Evolutionary conservation across 1,284 basidiomycete species (phyloP).

Genomic region (Rhodotorula mucilaginosa): DNA sequence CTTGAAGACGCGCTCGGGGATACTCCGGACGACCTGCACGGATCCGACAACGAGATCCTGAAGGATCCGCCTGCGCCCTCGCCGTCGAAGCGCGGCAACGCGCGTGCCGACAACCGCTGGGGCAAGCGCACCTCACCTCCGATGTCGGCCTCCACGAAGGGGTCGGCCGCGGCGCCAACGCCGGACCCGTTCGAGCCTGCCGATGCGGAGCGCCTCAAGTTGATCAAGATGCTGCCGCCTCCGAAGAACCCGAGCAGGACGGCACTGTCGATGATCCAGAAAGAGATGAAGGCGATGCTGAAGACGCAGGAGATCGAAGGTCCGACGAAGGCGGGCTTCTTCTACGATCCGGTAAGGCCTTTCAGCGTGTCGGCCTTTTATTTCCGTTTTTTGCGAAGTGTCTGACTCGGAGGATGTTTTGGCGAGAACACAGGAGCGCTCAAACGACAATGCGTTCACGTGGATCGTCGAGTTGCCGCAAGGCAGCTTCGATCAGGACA

Average conservation of each 20-base stretch:
- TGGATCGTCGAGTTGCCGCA: constrained; percentile 38
- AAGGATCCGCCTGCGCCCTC: constrained; percentile 18
- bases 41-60: constrained; percentile 32
- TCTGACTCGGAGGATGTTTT: too few species aligned
- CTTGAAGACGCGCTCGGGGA: constrained; percentile 18
- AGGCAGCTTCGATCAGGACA: constrained; percentile 25
- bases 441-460: constrained; percentile 35
- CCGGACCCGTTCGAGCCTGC: constrained; percentile 30
- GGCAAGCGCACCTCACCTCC: neutral
- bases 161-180: neutral
- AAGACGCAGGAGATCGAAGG: constrained; percentile 26
- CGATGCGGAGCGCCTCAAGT: constrained; percentile 17
- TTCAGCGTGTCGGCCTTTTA: neutral
- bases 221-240: constrained; percentile 35
- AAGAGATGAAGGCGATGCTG: constrained; percentile 36
- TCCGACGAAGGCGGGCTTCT: constrained; percentile 31
- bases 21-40: constrained; percentile 31
- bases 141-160: neutral
- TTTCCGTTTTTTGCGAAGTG: neutral
- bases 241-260: constrained; percentile 25
- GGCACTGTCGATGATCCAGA: constrained; percentile 21
- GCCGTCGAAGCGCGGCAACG: constrained; percentile 6
- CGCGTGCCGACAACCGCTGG: neutral
- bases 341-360: constrained; percentile 37
- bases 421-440: constrained; percentile 5